Evolutionary conservation across 805 yeast genomes (phyloP), one percentile per base, ranked within the genome.

Genomic region (Yarrowia sp.): DNA sequence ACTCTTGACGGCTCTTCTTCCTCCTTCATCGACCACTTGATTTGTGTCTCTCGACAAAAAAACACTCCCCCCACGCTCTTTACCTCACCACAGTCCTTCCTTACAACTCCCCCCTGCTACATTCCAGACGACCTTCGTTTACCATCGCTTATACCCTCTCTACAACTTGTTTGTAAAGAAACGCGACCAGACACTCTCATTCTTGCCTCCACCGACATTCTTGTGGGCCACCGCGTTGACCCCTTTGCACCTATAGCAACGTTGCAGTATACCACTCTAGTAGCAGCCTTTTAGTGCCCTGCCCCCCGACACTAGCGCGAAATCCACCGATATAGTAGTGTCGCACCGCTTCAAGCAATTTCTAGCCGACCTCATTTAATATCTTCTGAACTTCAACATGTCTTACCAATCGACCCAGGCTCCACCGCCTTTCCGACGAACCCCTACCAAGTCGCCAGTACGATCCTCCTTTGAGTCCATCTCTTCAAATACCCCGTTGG

Each of bases 391-490:
- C 6, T 17, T 15, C 8, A 39, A 6, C 45, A 55, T 55, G 61
- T 55, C 61, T 10, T 55, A 55, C 61, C 61, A 55, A 8, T n/a
- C 61, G 13, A 28, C 61, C 47, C 47, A 55, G 47, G 61, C 61
- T 3, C 61, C 57, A 7, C 60, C 58, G 43, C 58, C 61, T 13
- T 39, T 55, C 39, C 47, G 61, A 17, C 41, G 61, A 13, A 55
- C 61, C n/a, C 61, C 61, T 4, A 55, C 61, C 11, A 55, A 55
- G 42, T 55, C 61, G 61, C 61, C 61, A 5, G 47, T 55, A 18
- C 41, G 61, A 41, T 17, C 47, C 42, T 39, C 61, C 28, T 41
- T 55, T 13, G 61, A 41, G 38, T 41, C 61, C 5, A 47, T 39
- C 8, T 39, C 61, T 3, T 39, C 45, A 18, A 39, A 22, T 31